Evolutionary conservation across 371 early-diverging fungal species (phyloP), one percentile per base, ranked within the genome.

Genomic region (Actinomucor elegans): DNA sequence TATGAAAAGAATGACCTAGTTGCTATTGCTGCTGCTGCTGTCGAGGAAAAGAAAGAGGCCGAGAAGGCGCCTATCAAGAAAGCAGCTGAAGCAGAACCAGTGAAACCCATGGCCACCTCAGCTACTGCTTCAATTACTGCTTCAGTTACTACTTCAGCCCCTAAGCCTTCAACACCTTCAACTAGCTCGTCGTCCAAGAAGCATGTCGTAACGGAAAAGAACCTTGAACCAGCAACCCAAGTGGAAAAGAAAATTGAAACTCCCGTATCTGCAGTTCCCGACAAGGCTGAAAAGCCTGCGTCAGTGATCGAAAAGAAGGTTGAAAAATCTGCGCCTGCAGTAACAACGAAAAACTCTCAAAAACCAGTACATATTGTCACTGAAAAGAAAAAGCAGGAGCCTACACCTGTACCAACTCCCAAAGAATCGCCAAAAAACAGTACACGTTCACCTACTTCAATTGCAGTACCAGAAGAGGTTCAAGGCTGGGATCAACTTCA

Each of bases 81-180:
- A 6, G 17, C 41, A 1, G 7, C 26, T 21, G 36, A 12, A 10
- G 37, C 10, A 20, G 52, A 33, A 26, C 23, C 24, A 4, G 18
- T 14, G 11, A 59, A 47, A 7, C 60, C 54, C 15, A 49, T 49
- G 4, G 21, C 33, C n/a, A n/a, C n/a, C n/a, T n/a, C n/a, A n/a
- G 24, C 18, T 41, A 1, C 61, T 50, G 12, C 17, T 65, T 18
- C 65, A 64, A 0, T 56, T 31, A 31, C 31, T 31, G 24, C n/a
- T n/a, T n/a, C n/a, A n/a, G n/a, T n/a, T n/a, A n/a, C n/a, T n/a
- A n/a, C n/a, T n/a, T n/a, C n/a, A n/a, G n/a, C n/a, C n/a, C n/a
- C n/a, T n/a, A n/a, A n/a, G n/a, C n/a, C n/a, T n/a, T n/a, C n/a
- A n/a, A n/a, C n/a, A n/a, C n/a, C n/a, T n/a, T n/a, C n/a, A n/a